Conservation (phyloP, 2,329 filamentous ascomycete genomes). For the Scortechinia acanthostroma region DNA sequence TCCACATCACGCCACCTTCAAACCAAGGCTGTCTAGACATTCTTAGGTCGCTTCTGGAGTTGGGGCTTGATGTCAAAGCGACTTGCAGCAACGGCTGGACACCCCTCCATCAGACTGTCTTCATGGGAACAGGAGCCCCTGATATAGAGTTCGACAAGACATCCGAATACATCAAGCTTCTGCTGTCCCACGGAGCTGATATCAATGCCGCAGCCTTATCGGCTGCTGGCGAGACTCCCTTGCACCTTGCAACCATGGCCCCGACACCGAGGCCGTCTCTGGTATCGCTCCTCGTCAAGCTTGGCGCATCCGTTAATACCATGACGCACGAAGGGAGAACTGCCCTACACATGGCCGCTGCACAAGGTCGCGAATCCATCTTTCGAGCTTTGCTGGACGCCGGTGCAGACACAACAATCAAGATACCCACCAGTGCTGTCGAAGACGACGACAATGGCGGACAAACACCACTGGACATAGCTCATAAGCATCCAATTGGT, state of each 20-base stretch:
- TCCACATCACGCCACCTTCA: constrained; percentile 15
- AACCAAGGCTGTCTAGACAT: constrained; percentile 15
- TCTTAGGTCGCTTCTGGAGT: constrained; percentile 8
- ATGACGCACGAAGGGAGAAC: not conserved
- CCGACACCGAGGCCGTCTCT: constrained; percentile 5
- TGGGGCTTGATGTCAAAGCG: not conserved
- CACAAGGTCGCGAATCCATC: constrained; percentile 12
- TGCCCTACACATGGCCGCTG: not conserved
- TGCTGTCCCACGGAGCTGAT: constrained; percentile 12
- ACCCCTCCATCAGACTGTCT: constrained; percentile 14
- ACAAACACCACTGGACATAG: constrained; percentile 12
- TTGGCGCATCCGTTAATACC: constrained; percentile 9
- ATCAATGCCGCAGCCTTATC: constrained; percentile 11
- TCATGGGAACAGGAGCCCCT: constrained; percentile 8
- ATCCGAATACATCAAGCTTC: constrained; percentile 11
- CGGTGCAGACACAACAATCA: constrained; percentile 11
- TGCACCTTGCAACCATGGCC: not conserved
- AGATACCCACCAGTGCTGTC: not conserved
- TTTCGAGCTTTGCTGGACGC: constrained; percentile 13
- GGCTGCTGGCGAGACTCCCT: constrained; percentile 2
- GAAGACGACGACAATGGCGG: constrained; percentile 5
- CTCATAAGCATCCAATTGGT: constrained; percentile 12
- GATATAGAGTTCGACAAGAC: constrained; percentile 11
- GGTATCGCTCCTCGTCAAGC: constrained; percentile 11
- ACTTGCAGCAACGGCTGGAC: constrained; percentile 11